phyloP scores from a whole-genome alignment of 2,329 filamentous ascomycete species.

The Fusarium oligoseptatum region DNA sequence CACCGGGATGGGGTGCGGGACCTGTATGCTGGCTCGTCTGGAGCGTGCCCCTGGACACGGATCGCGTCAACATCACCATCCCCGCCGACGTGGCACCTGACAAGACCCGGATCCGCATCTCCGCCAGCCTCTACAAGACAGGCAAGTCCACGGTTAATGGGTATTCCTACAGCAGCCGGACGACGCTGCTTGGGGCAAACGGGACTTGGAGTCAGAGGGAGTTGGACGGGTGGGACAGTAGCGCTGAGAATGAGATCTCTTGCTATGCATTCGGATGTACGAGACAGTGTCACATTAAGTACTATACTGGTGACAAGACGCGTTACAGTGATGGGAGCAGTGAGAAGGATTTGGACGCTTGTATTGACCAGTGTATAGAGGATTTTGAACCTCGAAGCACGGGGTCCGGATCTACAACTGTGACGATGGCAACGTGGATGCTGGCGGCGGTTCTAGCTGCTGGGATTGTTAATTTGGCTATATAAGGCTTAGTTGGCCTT shows the following conservation, averaged over 20 bases:
- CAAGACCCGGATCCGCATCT: slow-evolving; percentile 29
- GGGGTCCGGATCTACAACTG: not conserved
- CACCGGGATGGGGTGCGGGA: slow-evolving; percentile 41
- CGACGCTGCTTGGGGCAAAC: slow-evolving; percentile 32
- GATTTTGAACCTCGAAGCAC: slow-evolving; percentile 27
- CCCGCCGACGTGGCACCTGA: slow-evolving; percentile 40
- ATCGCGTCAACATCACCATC: slow-evolving; percentile 42
- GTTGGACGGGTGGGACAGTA: slow-evolving; percentile 36
- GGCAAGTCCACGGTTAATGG: slow-evolving; percentile 24
- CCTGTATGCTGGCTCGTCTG: slow-evolving; percentile 40
- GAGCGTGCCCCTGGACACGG: slow-evolving; percentile 21
- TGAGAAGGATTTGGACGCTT: slow-evolving; percentile 22
- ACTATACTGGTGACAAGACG: slow-evolving; percentile 34
- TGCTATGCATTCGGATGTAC: slow-evolving; percentile 39
- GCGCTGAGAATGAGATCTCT: slow-evolving; percentile 30
- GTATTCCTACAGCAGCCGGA: slow-evolving; percentile 34
- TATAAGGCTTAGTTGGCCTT: not conserved
- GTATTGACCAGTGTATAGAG: slow-evolving; percentile 33
- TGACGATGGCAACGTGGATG: not conserved
- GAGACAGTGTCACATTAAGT: slow-evolving; percentile 34
- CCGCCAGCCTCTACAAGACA: slow-evolving; percentile 32
- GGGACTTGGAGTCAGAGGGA: slow-evolving; percentile 43
- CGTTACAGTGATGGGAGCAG: slow-evolving; percentile 23
- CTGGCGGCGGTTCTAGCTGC: not conserved
- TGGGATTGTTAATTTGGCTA: not conserved